Evolutionary conservation across 257 asterid genomes (phyloP).

Genomic region (Coffea canephora): DNA sequence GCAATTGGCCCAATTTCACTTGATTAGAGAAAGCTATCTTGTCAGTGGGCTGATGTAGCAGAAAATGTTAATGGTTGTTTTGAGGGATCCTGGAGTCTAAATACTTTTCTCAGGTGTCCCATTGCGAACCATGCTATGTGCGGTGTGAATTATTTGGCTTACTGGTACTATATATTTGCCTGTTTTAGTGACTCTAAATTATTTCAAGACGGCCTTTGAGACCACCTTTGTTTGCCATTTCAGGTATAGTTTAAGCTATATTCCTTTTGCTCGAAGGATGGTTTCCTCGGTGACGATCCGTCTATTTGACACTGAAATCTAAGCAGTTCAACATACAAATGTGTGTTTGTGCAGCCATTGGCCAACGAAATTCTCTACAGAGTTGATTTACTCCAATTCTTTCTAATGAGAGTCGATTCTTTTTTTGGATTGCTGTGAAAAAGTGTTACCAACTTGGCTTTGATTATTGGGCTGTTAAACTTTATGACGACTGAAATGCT

Average conservation of each 20-base stretch:
- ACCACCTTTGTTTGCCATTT: conserved; percentile 16
- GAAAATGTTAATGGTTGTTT: neutral
- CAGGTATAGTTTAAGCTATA: conserved; percentile 98
- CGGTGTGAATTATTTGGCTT: neutral
- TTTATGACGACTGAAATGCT: conserved; percentile 16
- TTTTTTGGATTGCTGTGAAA: neutral
- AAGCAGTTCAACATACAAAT: conserved; percentile 23
- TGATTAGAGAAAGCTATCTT: neutral
- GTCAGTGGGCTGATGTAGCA: neutral
- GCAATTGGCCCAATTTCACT: neutral
- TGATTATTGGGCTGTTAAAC: neutral
- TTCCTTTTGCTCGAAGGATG: conserved; percentile 90
- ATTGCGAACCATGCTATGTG: neutral
- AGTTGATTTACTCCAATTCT: conserved; percentile 13
- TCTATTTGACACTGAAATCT: conserved; percentile 92
- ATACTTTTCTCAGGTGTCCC: neutral
- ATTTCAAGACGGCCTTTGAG: neutral
- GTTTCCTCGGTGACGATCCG: conserved; percentile 76
- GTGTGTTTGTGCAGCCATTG: conserved; percentile 16
- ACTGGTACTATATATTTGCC: neutral
- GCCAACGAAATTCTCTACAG: conserved; percentile 10
- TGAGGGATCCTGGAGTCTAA: conserved; percentile 2
- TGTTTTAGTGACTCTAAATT: neutral
- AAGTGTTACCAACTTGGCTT: neutral
- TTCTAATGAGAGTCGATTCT: too few relatives aligned